Base-by-base conservation (phyloP, 1,284 basidiomycete species). In the Microbotryum lychnidis-dioicae region DNA sequence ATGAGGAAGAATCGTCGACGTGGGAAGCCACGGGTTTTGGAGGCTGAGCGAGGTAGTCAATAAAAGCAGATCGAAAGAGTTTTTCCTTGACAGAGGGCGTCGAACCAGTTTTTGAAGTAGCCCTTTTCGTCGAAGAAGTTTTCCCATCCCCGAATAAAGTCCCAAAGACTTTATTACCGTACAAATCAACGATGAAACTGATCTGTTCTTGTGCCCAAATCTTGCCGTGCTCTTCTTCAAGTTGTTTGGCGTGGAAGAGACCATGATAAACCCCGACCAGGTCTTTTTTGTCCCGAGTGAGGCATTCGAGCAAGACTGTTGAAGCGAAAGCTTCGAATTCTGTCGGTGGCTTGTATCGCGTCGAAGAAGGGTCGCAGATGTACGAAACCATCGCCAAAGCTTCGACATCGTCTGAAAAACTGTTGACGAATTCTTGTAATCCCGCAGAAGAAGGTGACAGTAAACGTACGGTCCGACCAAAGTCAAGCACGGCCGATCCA, bases 241-340 rank as follows among this genome's bases (percentile, higher is more conserved):
- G 29, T 27, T 48, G 21, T 79, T 6, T 80, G 81, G 42, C 77
- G 67, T 54, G 80, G 72, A 83, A 87, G 20, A 93, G 75, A 1
- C 82, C 82, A 2, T 91, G 77, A 74, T 93, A 88, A 0, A 84
- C 79, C 60, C 84, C 81, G 9, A 92, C 76, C 0, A 88, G 84
- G 63, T 84, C 82, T 4, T 85, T 83, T 72, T 96, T 94, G 77
- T 96, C 92, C 72, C 87, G 84, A 12, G 90, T 79, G 56, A 97
- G 84, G 73, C 88, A 87, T 73, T 97, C 92, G 58, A 94, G 80
- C 25, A 94, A 76, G 29, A 84, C 82, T 0, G 87, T 87, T 65
- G 88, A 88, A 23, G 82, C 79, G 69, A 86, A 84, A 70, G 87
- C 82, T 25, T 84, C 76, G 57, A 81, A 79, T 81, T 23, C 89